Percentiles rank a stretch among this genome's conserved stretches.
These are phyloP conservation scores for Suillus lakei DNA, from an alignment of 768 basidiomycete genomes.

Conservation along the genomic window DNA sequence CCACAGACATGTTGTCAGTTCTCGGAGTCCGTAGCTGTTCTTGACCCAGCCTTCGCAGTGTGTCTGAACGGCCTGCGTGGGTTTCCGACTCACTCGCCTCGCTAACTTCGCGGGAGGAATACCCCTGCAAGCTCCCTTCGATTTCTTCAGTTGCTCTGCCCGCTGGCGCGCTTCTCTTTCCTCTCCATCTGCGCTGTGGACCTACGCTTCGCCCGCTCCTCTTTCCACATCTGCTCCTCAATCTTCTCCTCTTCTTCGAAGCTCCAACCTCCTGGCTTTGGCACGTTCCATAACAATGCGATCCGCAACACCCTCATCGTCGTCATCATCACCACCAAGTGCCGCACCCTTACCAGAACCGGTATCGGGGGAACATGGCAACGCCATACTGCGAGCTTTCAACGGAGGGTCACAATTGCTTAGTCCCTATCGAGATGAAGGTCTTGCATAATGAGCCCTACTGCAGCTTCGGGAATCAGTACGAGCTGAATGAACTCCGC, in stretches of 20 bases:
- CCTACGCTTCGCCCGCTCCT: conserved; percentile 27
- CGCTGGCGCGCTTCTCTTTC: conserved; percentile 27
- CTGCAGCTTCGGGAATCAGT: conserved; percentile 88
- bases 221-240: conserved; percentile 33
- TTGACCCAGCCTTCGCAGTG: background rate
- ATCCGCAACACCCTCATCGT: conserved; percentile 39
- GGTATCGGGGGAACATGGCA: conserved; percentile 78
- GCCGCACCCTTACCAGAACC: conserved; percentile 30
- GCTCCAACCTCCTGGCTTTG: conserved; percentile 41
- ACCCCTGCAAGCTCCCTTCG: background rate
- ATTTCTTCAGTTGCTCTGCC: conserved; percentile 17
- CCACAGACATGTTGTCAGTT: conserved; percentile 37
- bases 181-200: conserved; percentile 20
- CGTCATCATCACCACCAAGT: conserved; percentile 42
- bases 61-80: conserved; percentile 11
- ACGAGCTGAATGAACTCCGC: conserved; percentile 82
- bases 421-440: conserved; percentile 47
- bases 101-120: background rate
- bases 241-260: conserved; percentile 45
- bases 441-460: conserved; percentile 84
- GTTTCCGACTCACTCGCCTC: conserved; percentile 25
- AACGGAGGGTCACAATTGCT: conserved; percentile 64
- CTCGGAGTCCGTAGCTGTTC: conserved; percentile 18
- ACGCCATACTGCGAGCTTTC: conserved; percentile 86
- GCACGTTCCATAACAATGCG: conserved; percentile 51